Base-by-base conservation (phyloP, 352 stramenopile species). In the Phytophthora vignae region DNA sequence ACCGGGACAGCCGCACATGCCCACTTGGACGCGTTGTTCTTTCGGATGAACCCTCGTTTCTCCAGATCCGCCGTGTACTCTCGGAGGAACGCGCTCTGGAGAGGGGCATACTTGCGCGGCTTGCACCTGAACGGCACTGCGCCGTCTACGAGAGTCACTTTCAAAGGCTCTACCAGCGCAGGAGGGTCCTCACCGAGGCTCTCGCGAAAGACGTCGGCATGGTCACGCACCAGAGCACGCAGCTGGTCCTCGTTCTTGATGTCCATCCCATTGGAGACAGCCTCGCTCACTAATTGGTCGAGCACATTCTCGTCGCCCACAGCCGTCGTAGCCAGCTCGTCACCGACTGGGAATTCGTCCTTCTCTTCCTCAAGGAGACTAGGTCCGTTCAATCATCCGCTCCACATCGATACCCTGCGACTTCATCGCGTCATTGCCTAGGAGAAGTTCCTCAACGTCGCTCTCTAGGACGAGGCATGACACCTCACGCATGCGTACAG, bases 41-140 rank as follows among this genome's bases (percentile, higher is more conserved):
- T 53, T 6, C 36, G 8, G 12, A 67, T 67, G 33, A 11, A 54
- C n/a, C 48, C 62, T 44, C 40, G n/a, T 17, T 57, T 40, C 5
- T 56, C 52, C 14, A 69, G 42, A 27, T 62, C 61, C 1, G 38
- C 60, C 1, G 53, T 60, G 42, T 60, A 54, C 11, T 60, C 40
- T n/a, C 53, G 61, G 2, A 69, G 40, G 31, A 58, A 63, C 2
- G 29, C 53, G 52, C 40, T 69, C 19, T 62, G 55, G 31, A 55
- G 22, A 12, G 55, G 55, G 15, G 61, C 15, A 15, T 73, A 68
- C 17, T 50, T 56, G 12, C 55, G 22, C 4, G 56, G 64, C 25
- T 71, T 62, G 56, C 64, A 71, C 2, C 55, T 19, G 6, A 60
- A 60, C 8, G 36, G 64, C 2, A 40, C 27, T 4, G 19, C 22